Conservation (phyloP, 768 basidiomycete genomes). For the Lentinula boryana region DNA sequence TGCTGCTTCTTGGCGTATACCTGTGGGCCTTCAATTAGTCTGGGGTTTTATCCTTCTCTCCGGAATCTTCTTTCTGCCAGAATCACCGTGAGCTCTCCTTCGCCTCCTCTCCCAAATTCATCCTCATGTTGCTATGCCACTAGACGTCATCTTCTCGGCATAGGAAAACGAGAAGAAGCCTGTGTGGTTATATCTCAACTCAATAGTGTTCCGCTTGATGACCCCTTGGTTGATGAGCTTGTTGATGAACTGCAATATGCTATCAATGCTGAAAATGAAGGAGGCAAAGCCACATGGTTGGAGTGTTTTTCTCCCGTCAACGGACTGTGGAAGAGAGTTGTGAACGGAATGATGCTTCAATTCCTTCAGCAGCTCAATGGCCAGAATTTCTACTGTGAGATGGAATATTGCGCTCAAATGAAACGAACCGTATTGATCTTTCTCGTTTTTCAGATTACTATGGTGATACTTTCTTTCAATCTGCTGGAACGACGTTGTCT, state of each 20-base stretch:
- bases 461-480: constrained; percentile 76
- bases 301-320: constrained; percentile 74
- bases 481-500: constrained; percentile 58
- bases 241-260: constrained; percentile 61
- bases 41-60: constrained; percentile 65
- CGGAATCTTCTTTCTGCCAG: constrained; percentile 71
- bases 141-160: constrained; percentile 68
- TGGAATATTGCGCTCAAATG: not conserved
- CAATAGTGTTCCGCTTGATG: constrained; percentile 56
- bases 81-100: constrained; percentile 55
- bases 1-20: constrained; percentile 69
- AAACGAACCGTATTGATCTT: not conserved
- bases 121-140: not conserved
- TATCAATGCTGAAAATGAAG: constrained; percentile 70
- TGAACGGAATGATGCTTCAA: constrained; percentile 79
- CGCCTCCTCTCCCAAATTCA: no score
- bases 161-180: constrained; percentile 46
- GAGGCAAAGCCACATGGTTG: constrained; percentile 72
- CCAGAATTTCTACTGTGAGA: constrained; percentile 74
- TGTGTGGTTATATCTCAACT: constrained; percentile 57
- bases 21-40: constrained; percentile 68
- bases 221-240: constrained; percentile 51
- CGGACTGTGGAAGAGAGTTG: constrained; percentile 65
- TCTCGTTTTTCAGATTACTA: constrained; percentile 53
- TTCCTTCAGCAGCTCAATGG: constrained; percentile 79